Conservation (phyloP, 176 grass and related monocot genomes). For the Oryza australiensis region DNA sequence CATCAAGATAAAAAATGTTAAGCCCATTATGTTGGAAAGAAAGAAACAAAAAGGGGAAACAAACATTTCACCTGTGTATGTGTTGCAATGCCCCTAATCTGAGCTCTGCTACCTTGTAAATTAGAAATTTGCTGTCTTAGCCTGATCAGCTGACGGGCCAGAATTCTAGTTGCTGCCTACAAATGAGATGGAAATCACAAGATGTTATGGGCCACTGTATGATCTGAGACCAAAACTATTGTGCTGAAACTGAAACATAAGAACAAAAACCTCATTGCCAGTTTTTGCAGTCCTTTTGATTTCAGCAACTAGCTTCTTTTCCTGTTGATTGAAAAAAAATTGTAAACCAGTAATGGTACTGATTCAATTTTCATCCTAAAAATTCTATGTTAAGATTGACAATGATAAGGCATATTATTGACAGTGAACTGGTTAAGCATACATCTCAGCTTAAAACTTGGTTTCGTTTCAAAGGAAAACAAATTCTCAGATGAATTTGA, state of each 20-base stretch:
- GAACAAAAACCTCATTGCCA: slow-evolving; percentile 82
- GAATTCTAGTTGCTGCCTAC: slow-evolving; percentile 84
- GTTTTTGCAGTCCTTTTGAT: slow-evolving; percentile 98
- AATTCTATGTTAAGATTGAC: slow-evolving; percentile 5
- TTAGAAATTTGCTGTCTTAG: slow-evolving; percentile 95
- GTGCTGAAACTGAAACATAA: slow-evolving; percentile 30
- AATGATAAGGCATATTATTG: slow-evolving; percentile 13
- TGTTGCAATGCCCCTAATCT: slow-evolving; percentile 81
- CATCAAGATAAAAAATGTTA: slow-evolving; percentile 20
- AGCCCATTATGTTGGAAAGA: not conserved
- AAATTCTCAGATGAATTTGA: slow-evolving; percentile 21
- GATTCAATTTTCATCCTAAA: slow-evolving; percentile 19
- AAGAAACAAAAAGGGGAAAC: slow-evolving; percentile 31
- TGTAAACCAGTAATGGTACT: not conserved
- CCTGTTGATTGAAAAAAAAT: slow-evolving; percentile 53
- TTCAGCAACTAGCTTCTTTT: slow-evolving; percentile 89
- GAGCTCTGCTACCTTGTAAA: slow-evolving; percentile 90
- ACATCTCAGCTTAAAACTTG: slow-evolving; percentile 5
- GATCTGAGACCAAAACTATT: not conserved
- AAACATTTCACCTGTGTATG: slow-evolving; percentile 76
- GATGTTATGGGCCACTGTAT: not conserved
- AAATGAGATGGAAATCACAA: slow-evolving; percentile 29
- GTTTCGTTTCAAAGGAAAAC: not conserved
- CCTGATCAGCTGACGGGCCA: slow-evolving; percentile 84
- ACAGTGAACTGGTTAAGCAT: not conserved